Evolutionary conservation across 495 filamentous ascomycete species (phyloP).

Genomic region (Bacidia gigantensis): DNA sequence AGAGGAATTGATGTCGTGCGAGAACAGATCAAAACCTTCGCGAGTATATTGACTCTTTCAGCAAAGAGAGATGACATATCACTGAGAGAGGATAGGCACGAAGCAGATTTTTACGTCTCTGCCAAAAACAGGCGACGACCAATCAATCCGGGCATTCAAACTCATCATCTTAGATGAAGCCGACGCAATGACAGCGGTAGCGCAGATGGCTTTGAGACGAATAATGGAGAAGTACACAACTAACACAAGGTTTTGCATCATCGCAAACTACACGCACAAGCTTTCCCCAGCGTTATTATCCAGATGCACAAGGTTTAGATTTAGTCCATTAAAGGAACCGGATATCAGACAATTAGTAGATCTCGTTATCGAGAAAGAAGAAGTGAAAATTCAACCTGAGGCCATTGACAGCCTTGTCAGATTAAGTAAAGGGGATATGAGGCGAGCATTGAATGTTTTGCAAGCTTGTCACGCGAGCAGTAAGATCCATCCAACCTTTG

Average conservation of each 20-base stretch:
- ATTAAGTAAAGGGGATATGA: slow-evolving; percentile 92
- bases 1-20: slow-evolving; percentile 96
- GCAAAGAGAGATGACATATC: slow-evolving; percentile 29
- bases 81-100: slow-evolving; percentile 40
- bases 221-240: slow-evolving; percentile 99
- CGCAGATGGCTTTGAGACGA: slow-evolving; percentile 89
- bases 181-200: slow-evolving; percentile 92
- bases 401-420: slow-evolving; percentile 69
- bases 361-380: slow-evolving; percentile 77
- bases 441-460: slow-evolving; percentile 83
- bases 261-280: slow-evolving; percentile 98
- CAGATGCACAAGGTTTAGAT: slow-evolving; percentile 87
- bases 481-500: slow-evolving; percentile 27
- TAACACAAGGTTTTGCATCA: slow-evolving; percentile 96
- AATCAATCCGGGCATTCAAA: slow-evolving; percentile 66
- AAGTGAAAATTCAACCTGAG: slow-evolving; percentile 65
- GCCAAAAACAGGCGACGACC: slow-evolving; percentile 31
- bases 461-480: slow-evolving; percentile 94
- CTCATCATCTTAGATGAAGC: slow-evolving; percentile 97
- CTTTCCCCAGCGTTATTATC: slow-evolving; percentile 89
- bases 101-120: slow-evolving; percentile 53
- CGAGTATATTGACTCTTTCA: slow-evolving; percentile 36
- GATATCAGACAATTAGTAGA: slow-evolving; percentile 79
- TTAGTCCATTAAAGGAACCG: slow-evolving; percentile 76
- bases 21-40: slow-evolving; percentile 99